phyloP scores from a whole-genome alignment of 2,329 filamentous ascomycete species.

The Xylogone sp. region DNA sequence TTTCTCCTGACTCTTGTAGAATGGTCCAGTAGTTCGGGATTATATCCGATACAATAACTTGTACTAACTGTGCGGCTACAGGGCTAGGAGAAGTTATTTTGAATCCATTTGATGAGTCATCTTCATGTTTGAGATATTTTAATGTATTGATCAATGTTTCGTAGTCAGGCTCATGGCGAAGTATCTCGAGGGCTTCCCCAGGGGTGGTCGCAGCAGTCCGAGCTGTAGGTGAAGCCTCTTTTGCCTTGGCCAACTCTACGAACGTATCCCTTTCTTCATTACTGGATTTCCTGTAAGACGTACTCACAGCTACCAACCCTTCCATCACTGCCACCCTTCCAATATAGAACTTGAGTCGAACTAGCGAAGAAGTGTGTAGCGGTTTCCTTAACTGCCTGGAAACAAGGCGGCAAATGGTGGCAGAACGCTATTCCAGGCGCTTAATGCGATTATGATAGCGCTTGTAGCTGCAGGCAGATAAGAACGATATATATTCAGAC shows the following conservation, averaged over 20 bases:
- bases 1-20: constrained; percentile 43
- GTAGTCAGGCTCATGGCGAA: constrained; percentile 61
- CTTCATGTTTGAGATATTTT: constrained; percentile 41
- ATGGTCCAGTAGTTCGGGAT: constrained; percentile 79
- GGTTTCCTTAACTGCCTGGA: neutral
- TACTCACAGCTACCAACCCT: constrained; percentile 33
- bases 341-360: neutral
- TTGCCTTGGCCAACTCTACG: constrained; percentile 14
- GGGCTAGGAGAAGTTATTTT: constrained; percentile 62
- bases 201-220: constrained; percentile 17
- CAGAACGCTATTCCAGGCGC: neutral
- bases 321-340: neutral
- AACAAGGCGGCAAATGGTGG: neutral
- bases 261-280: constrained; percentile 14
- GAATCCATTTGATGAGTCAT: constrained; percentile 33
- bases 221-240: constrained; percentile 3
- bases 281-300: constrained; percentile 25
- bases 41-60: constrained; percentile 69
- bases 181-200: constrained; percentile 51
- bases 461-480: constrained; percentile 15
- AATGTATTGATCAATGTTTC: constrained; percentile 51
- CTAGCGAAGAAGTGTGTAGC: neutral
- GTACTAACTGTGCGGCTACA: constrained; percentile 68
- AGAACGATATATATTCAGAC: neutral
- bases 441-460: constrained; percentile 7